Conservation (phyloP, 805 yeast species). For the Torulaspora maleeae region DNA sequence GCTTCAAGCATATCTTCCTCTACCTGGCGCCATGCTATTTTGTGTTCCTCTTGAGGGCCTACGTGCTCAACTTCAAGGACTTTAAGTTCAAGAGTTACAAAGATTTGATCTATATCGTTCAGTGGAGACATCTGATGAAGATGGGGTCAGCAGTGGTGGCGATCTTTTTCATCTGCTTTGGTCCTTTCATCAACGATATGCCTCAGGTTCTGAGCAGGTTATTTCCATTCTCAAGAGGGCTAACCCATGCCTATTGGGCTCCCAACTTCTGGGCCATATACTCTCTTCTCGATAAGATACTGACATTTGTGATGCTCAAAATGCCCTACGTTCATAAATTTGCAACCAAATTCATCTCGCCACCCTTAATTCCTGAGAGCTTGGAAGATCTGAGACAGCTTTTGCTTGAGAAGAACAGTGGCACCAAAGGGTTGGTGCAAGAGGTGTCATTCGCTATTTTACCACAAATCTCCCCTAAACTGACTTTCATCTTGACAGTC, state of each 20-base stretch:
- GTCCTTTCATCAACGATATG: conserved; percentile 67
- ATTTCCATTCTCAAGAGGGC: conserved; percentile 91
- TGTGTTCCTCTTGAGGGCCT: conserved; percentile 66
- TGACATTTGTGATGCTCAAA: conserved; percentile 41
- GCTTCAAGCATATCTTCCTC: conserved; percentile 91
- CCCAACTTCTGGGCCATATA: conserved; percentile 97
- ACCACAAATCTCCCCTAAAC: conserved; percentile 72
- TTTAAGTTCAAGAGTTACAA: conserved; percentile 34
- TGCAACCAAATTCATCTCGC: conserved; percentile 35
- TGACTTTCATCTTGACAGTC: conserved; percentile 75
- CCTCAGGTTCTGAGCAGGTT: conserved; percentile 64
- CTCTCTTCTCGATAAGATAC: conserved; percentile 70
- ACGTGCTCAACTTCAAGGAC: conserved; percentile 48
- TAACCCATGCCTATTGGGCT: conserved; percentile 99
- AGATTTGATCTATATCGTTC: conserved; percentile 37
- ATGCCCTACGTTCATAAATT: conserved; percentile 44
- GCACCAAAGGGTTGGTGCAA: conserved; percentile 87
- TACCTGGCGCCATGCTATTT: conserved; percentile 94
- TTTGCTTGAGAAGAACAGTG: conserved; percentile 36
- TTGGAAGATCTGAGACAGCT: conserved; percentile 33
- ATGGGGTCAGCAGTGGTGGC: conserved; percentile 58
- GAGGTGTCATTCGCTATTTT: conserved; percentile 78
- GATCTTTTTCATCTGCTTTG: conserved; percentile 66
- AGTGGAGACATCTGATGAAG: conserved; percentile 56
- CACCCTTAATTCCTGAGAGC: conserved; percentile 34